Evolutionary conservation across 2,329 filamentous ascomycete species (phyloP), one percentile per base, ranked within the genome.

Genomic region (Colletotrichum costaricense): DNA sequence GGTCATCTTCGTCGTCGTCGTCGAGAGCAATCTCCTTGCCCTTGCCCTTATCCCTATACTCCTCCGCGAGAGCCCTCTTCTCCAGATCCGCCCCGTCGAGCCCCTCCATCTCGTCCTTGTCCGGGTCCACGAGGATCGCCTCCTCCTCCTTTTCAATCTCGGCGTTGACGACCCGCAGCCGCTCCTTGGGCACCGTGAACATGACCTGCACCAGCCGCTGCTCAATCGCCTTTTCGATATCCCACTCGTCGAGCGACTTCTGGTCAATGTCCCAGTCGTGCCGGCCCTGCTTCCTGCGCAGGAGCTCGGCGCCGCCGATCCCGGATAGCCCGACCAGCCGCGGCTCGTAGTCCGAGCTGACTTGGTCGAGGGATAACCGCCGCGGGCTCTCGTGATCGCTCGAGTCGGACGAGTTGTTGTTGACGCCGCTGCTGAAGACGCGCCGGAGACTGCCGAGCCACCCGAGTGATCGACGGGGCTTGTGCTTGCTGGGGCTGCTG

Each of bases 121-220:
- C 82, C 0, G 85, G 82, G 62, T 88, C 83, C 2, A 87, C 81
- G 5, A 88, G 72, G 60, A 86, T 82, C 22, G 83, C 86, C 42
- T 81, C 81, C 56, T 83, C 80, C 69, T 83, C 85, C 70, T 80
- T 81, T 75, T 86, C 85, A 42, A 86, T 80, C 75, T 93, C 93
- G 63, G 90, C 92, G 81, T 98, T 98, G 24, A 98, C 96, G n/a
- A 98, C 95, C 30, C 96, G 86, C 75, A 98, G 83, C 77, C 91
- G 91, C 82, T 96, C 93, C 81, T 93, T 95, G 2, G 97, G 96
- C 73, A 98, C 95, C 0, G 96, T 98, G 82, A 98, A 98, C 90
- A 97, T 97, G 79, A 95, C 90, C 81, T 95, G 93, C 74, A 95
- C 93, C 9, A 94, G 86, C 26, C 93, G 84, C 72, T 89, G 89